phyloP scores from a whole-genome alignment of 164 flowering plant species.

The Vitis labrusca region DNA sequence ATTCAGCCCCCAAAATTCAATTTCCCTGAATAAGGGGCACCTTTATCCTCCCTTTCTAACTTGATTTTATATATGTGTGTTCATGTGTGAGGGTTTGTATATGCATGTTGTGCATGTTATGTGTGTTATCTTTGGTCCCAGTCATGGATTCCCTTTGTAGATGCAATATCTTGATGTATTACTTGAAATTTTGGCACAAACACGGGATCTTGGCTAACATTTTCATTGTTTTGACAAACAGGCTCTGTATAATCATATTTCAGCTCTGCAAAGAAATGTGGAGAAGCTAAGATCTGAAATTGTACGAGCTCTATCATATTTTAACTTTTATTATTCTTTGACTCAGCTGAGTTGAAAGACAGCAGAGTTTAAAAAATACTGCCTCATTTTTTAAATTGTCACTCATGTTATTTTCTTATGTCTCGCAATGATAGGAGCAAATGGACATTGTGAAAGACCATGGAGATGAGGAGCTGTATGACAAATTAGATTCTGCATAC shows the following conservation, averaged over 20 bases:
- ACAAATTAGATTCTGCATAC: conserved; percentile 65
- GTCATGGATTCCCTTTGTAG: no score
- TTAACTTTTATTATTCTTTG: neutral
- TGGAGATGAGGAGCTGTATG: conserved; percentile 69
- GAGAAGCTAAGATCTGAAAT: conserved; percentile 70
- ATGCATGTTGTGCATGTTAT: neutral
- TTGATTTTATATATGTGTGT: neutral
- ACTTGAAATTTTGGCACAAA: neutral
- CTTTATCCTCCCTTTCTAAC: neutral
- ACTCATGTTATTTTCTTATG: neutral
- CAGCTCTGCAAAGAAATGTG: conserved; percentile 51
- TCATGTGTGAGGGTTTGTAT: neutral
- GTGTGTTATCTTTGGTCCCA: no score
- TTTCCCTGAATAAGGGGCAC: neutral
- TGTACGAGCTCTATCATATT: conserved; percentile 40
- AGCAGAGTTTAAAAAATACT: neutral
- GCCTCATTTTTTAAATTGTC: neutral
- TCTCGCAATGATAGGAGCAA: conserved; percentile 51
- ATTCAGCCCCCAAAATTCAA: neutral
- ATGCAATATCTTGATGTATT: no score
- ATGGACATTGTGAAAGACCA: conserved; percentile 57
- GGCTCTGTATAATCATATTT: conserved; percentile 78
- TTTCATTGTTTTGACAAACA: conserved; percentile 31
- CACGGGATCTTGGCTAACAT: neutral
- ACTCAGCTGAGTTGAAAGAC: neutral